Percentiles rank a stretch among this genome's conserved stretches.
These are phyloP conservation scores for Yarrowia osloensis DNA, from an alignment of 805 yeast genomes.

Conservation along the genomic window DNA sequence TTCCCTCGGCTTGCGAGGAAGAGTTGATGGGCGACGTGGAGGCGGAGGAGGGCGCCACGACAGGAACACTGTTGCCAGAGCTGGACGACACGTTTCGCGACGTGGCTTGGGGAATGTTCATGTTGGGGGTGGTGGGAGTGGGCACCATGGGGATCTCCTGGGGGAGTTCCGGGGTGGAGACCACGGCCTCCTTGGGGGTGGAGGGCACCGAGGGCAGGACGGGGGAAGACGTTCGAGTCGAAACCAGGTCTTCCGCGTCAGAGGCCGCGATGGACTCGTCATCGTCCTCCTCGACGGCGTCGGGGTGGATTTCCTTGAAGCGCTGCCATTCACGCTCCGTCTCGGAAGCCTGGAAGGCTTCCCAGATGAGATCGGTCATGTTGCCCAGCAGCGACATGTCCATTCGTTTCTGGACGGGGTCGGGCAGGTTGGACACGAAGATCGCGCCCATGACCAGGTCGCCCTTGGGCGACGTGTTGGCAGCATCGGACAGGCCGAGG, in stretches of 20 bases:
- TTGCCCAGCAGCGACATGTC: constrained; percentile 28
- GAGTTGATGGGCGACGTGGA: constrained; percentile 18
- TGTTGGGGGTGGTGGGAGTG: constrained; percentile 18
- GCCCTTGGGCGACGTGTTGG: constrained; percentile 29
- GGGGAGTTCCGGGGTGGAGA: constrained; percentile 4
- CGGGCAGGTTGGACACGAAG: constrained; percentile 29
- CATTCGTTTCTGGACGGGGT: constrained; percentile 28
- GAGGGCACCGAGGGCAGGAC: constrained; percentile 22
- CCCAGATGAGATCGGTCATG: constrained; percentile 31
- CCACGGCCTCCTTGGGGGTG: constrained; percentile 15
- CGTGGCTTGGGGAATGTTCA: constrained; percentile 28
- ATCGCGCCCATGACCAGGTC: constrained; percentile 28
- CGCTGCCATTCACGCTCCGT: constrained; percentile 29
- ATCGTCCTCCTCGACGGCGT: constrained; percentile 31
- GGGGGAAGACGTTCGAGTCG: constrained; percentile 13
- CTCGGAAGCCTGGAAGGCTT: constrained; percentile 29
- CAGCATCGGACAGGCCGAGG: constrained; percentile 30
- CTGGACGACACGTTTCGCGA: constrained; percentile 16
- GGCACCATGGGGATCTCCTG: constrained; percentile 13
- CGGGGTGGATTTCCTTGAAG: constrained; percentile 22
- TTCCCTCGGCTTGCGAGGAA: constrained; percentile 6
- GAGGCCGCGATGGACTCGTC: constrained; percentile 23
- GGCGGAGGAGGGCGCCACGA: background rate
- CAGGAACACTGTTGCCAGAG: background rate
- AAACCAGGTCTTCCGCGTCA: background rate